Percentiles rank a stretch among this genome's conserved stretches.
These are phyloP conservation scores for Chlamydomonas sphaeroides DNA, from an alignment of 139 green algal species.

Conservation along the genomic window DNA sequence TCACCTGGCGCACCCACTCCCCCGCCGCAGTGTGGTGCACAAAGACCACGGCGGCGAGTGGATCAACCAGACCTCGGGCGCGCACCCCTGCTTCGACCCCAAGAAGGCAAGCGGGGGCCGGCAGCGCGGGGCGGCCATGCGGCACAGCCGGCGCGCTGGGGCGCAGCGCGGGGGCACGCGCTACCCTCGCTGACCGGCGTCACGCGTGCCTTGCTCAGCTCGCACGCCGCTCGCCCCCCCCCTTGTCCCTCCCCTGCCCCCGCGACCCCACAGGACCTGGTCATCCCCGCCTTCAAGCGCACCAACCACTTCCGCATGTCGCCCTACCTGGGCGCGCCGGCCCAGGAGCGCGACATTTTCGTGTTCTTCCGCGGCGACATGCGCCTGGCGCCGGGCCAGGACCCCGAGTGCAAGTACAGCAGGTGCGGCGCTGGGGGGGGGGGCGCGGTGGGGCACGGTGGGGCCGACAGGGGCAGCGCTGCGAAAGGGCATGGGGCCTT, in stretches of 20 bases:
- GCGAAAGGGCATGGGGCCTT: too few species aligned
- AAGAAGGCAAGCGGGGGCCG: slow-evolving; percentile 45
- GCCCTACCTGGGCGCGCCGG: slow-evolving; percentile 35
- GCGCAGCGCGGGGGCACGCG: not conserved
- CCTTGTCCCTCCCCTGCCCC: not conserved
- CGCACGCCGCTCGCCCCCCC: not conserved
- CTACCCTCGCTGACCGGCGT: too few species aligned
- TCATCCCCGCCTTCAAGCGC: slow-evolving; percentile 62
- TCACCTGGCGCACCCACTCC: too few species aligned
- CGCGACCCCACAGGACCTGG: slow-evolving; percentile 51
- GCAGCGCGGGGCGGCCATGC: not conserved
- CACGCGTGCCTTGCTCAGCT: too few species aligned
- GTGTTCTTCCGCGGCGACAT: slow-evolving; percentile 52
- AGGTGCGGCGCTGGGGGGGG: slow-evolving; percentile 24
- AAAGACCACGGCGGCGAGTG: slow-evolving; percentile 26
- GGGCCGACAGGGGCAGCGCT: too few species aligned
- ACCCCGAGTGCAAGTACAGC: slow-evolving; percentile 51
- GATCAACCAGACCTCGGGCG: slow-evolving; percentile 14
- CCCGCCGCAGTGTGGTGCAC: too few species aligned
- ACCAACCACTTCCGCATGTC: slow-evolving; percentile 38
- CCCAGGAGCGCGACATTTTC: slow-evolving; percentile 32
- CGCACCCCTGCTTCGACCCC: slow-evolving; percentile 65
- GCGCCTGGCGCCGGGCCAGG: slow-evolving; percentile 7
- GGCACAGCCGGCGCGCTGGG: not conserved
- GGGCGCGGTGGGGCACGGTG: too few species aligned